Conservation (phyloP, 441 rosid genomes). For the Gossypium laxum region DNA sequence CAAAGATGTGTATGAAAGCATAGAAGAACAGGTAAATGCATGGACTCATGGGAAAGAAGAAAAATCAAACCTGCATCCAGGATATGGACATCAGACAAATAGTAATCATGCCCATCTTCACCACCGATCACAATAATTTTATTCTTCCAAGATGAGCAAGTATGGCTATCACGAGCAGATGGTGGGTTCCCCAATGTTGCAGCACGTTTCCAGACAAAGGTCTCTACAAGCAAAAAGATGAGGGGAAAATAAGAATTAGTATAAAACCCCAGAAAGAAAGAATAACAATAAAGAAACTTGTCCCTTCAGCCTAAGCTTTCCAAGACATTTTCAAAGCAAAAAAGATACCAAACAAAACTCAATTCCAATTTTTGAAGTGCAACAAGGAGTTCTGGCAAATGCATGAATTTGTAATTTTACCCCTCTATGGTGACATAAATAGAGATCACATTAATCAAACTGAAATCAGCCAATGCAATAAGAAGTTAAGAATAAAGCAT, state of each 20-base stretch:
- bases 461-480: not conserved
- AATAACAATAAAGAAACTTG: not conserved
- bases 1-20: not conserved
- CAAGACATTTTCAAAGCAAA: conserved; percentile 9
- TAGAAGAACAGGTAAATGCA: not conserved
- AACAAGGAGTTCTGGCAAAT: not conserved
- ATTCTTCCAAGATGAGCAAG: conserved; percentile 86
- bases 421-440: not conserved
- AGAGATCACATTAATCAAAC: conserved; percentile 5
- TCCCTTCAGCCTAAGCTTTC: not conserved
- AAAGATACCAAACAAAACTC: not conserved
- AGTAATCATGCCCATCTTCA: conserved; percentile 84
- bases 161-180: conserved; percentile 86
- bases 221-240: conserved; percentile 41
- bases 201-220: conserved; percentile 77
- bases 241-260: not conserved
- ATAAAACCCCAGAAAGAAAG: not conserved
- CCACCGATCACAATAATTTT: conserved; percentile 80
- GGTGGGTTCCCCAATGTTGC: conserved; percentile 68
- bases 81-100: conserved; percentile 82
- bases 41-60: not conserved
- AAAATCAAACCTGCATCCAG: conserved; percentile 68
- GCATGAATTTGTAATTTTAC: not conserved
- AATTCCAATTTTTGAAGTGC: not conserved
- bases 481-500: not conserved